Evolutionary conservation across 768 basidiomycete species (phyloP).

Genomic region (Polyporus arcularius): DNA sequence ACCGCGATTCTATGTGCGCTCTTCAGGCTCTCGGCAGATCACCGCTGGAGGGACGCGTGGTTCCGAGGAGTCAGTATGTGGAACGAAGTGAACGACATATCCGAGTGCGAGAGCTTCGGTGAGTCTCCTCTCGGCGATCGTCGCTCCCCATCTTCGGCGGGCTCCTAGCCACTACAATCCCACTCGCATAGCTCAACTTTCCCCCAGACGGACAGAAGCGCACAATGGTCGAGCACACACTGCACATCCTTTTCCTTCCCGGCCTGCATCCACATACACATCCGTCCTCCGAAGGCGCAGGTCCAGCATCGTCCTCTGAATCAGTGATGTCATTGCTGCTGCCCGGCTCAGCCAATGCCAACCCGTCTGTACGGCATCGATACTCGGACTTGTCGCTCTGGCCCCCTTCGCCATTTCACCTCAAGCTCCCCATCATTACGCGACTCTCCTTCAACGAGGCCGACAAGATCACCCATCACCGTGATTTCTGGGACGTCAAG

Average conservation of each 20-base stretch:
- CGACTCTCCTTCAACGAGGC: slow-evolving; percentile 80
- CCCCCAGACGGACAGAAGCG: slow-evolving; percentile 68
- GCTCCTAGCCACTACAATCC: not conserved
- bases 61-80: slow-evolving; percentile 70
- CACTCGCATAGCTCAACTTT: slow-evolving; percentile 1
- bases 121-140: slow-evolving; percentile 25
- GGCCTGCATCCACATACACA: slow-evolving; percentile 51
- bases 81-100: slow-evolving; percentile 75
- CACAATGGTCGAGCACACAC: slow-evolving; percentile 76
- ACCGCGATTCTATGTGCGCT: slow-evolving; percentile 58
- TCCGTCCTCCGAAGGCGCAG: slow-evolving; percentile 4
- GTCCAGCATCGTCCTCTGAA: not conserved
- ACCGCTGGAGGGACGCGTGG: slow-evolving; percentile 41
- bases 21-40: slow-evolving; percentile 45
- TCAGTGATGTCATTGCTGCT: slow-evolving; percentile 8
- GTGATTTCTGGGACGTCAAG: slow-evolving; percentile 80
- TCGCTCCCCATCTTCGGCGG: not conserved
- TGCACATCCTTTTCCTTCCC: slow-evolving; percentile 76
- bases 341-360: slow-evolving; percentile 1
- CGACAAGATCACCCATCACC: slow-evolving; percentile 76
- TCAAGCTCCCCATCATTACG: slow-evolving; percentile 70
- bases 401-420: slow-evolving; percentile 70
- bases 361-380: not conserved
- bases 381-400: slow-evolving; percentile 26
- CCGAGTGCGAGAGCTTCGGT: slow-evolving; percentile 83